Evolutionary conservation across 2,329 filamentous ascomycete species (phyloP).

Genomic region (Penicillium polonicum): DNA sequence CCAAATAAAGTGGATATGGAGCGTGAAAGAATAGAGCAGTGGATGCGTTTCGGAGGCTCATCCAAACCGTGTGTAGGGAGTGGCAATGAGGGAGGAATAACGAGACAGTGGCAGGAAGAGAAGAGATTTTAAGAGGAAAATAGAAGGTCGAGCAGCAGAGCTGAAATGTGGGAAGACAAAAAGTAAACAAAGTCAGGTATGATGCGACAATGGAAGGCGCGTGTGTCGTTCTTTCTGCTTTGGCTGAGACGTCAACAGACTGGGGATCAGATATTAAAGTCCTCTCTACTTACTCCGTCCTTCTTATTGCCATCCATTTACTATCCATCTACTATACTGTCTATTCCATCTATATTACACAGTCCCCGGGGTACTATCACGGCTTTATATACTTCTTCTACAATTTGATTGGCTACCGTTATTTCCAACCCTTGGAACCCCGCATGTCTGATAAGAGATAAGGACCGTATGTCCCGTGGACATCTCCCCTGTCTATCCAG

Average conservation of each 20-base stretch:
- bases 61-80: not conserved
- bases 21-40: not conserved
- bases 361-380: too few species aligned
- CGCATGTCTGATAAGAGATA: not conserved
- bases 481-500: not conserved
- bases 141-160: too few species aligned
- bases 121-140: too few species aligned
- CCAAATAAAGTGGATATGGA: too few species aligned
- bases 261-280: not conserved
- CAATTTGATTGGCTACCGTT: not conserved
- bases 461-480: not conserved
- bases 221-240: not conserved
- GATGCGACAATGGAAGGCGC: not conserved
- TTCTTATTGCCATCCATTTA: not conserved
- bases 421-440: not conserved
- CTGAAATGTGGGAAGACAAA: not conserved
- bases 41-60: not conserved
- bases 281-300: too few species aligned
- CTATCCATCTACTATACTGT: not conserved
- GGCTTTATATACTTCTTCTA: not conserved
- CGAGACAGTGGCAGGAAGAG: too few species aligned
- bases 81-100: too few species aligned
- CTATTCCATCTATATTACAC: not conserved
- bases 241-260: not conserved
- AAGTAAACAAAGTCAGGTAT: not conserved